Evolutionary conservation across 2,329 filamentous ascomycete species (phyloP).

Genomic region (Scortechinia acanthostroma): DNA sequence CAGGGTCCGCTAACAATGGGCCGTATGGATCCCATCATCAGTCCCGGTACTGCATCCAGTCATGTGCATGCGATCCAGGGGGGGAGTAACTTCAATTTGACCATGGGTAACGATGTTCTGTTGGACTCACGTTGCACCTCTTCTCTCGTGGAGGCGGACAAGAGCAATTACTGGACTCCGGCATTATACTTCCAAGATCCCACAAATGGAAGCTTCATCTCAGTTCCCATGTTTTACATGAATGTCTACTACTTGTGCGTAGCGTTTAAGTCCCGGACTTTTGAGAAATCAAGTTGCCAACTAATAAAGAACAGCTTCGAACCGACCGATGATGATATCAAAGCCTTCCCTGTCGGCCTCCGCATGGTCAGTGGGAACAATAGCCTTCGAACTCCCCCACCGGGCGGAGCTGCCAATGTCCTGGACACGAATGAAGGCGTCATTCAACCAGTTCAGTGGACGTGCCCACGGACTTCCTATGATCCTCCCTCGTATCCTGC

Average conservation of each 20-base stretch:
- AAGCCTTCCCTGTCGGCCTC: slow-evolving; percentile 64
- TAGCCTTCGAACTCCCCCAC: slow-evolving; percentile 46
- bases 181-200: slow-evolving; percentile 63
- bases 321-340: slow-evolving; percentile 54
- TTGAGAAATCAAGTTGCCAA: no score
- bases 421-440: slow-evolving; percentile 41
- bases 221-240: slow-evolving; percentile 66
- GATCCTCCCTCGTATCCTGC: slow-evolving; percentile 41
- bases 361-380: slow-evolving; percentile 66
- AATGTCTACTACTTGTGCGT: slow-evolving; percentile 69
- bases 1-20: slow-evolving; percentile 51
- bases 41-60: slow-evolving; percentile 43
- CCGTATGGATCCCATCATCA: slow-evolving; percentile 63
- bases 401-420: slow-evolving; percentile 36
- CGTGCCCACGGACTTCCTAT: slow-evolving; percentile 45
- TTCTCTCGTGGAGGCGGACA: slow-evolving; percentile 60
- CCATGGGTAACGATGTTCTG: slow-evolving; percentile 52
- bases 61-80: slow-evolving; percentile 70
- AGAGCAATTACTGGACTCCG: slow-evolving; percentile 74
- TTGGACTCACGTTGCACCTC: slow-evolving; percentile 62
- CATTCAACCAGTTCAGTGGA: slow-evolving; percentile 48
- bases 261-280: background rate
- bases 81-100: slow-evolving; percentile 59
- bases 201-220: slow-evolving; percentile 54
- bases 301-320: slow-evolving; percentile 41